phyloP scores from a whole-genome alignment of 352 stramenopile species.

The Phytophthora pluvialis region DNA sequence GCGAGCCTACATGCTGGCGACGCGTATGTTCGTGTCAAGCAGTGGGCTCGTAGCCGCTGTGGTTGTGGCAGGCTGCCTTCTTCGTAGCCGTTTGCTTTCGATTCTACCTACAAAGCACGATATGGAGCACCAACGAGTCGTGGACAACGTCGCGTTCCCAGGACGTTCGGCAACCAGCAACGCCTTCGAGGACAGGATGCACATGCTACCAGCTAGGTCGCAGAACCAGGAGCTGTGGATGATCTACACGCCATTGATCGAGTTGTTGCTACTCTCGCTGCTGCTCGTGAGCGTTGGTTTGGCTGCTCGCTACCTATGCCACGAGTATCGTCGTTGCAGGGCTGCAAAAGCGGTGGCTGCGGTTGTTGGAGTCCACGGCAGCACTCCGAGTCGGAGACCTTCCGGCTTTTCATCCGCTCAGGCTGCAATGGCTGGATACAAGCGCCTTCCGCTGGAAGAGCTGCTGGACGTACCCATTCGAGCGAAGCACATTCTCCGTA shows the following conservation, averaged over 20 bases:
- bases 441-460: constrained; percentile 53
- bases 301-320: constrained; percentile 24
- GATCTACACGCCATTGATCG: constrained; percentile 43
- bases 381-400: constrained; percentile 1
- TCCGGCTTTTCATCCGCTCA: constrained; percentile 26
- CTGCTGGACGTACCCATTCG: constrained; percentile 56
- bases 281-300: constrained; percentile 21
- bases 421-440: constrained; percentile 41
- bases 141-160: constrained; percentile 36
- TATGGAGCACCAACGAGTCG: constrained; percentile 39
- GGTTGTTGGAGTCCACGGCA: neutral
- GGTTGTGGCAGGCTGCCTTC: constrained; percentile 12
- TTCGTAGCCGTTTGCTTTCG: constrained; percentile 30
- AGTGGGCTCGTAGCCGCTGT: constrained; percentile 42
- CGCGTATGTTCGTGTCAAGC: constrained; percentile 44
- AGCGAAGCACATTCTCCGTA: constrained; percentile 48
- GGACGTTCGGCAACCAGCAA: constrained; percentile 42
- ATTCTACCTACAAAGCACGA: constrained; percentile 38
- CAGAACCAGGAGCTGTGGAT: constrained; percentile 38
- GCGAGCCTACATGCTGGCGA: constrained; percentile 41
- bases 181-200: constrained; percentile 36
- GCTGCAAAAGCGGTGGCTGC: constrained; percentile 1
- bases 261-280: constrained; percentile 34
- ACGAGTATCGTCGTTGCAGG: constrained; percentile 11
- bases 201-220: constrained; percentile 26